Base-by-base conservation (phyloP, 2,329 filamentous ascomycete genomes). In the Fusarium goolgardi region DNA sequence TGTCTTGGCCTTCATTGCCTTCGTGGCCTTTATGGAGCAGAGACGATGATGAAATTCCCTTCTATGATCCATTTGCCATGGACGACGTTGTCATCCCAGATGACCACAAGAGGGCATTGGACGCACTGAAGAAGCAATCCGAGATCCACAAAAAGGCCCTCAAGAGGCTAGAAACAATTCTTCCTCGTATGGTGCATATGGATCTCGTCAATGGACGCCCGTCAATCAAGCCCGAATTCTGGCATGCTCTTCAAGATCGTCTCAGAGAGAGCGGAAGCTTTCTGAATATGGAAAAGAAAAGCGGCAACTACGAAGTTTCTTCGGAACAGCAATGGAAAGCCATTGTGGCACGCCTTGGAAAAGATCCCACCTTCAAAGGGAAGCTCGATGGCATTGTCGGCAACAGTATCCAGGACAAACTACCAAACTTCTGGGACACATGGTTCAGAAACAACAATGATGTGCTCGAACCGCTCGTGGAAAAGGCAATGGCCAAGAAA, bases 191-290 rank as follows among this genome's bases (percentile, higher is more conserved):
- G 12, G 79, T 92, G 6, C 84, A 86, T 61, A 83, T 91, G 67
- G 81, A 84, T 16, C 81, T 82, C 10, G 76, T 79, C 34, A 76
- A 85, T 31, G 89, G 88, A 16, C 81, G 84, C 12, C 77, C 81
- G 0, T 78, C 85, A 23, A 84, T 92, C 18, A 79, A 85, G 0
- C 81, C 86, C 25, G 83, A 88, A 4, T 91, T 93, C 62, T 93
- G 88, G 85, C 81, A 86, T 57, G 90, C 89, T 0, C 75, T 93
- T 11, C 81, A 82, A 25, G 83, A 85, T 54, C 81, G 84, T 58
- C 84, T 91, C 47, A 79, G 78, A 21, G 75, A 79, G 2, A 85
- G 86, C 43, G 78, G 79, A 3, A 77, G 79, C 31, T 80, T 88
- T 39, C 73, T 87, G 37, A 83, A 79, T 5, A 70, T 86, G 5